Evolutionary conservation across 306 rosid genomes (phyloP).

Genomic region (Pachyrhizus erosus): DNA sequence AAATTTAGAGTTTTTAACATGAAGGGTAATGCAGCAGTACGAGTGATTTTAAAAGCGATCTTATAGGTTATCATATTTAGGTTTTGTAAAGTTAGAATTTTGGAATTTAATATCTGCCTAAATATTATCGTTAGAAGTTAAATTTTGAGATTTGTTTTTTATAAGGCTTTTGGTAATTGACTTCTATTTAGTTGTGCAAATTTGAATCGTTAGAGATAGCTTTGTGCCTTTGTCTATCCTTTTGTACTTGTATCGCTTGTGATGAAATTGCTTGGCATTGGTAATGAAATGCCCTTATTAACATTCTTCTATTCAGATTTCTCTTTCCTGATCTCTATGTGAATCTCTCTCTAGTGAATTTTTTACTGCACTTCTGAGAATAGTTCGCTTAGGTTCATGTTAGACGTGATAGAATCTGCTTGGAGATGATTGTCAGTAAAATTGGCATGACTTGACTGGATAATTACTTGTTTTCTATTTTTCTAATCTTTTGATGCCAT

Average conservation of each 20-base stretch:
- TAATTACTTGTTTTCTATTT: background rate
- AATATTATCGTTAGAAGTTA: background rate
- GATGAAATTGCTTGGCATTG: background rate
- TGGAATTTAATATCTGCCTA: background rate
- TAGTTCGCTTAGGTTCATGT: background rate
- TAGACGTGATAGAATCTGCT: background rate
- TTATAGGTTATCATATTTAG: background rate
- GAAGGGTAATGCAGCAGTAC: background rate
- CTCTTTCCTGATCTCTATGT: background rate
- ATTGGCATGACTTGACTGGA: background rate
- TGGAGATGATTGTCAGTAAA: background rate
- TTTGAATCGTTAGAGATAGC: background rate
- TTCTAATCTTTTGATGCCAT: background rate
- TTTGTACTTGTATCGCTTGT: background rate
- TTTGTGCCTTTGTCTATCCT: background rate
- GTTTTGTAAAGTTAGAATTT: background rate
- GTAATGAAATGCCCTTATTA: background rate
- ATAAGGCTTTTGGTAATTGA: background rate
- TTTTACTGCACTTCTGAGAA: background rate
- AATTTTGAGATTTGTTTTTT: background rate
- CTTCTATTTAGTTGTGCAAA: background rate
- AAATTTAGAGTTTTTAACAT: background rate
- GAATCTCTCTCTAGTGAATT: background rate
- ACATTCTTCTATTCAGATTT: background rate
- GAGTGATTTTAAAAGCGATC: background rate